A percentile compares a stretch with the other conserved stretches of the same genome.
phyloP scores from a whole-genome alignment of 31 red algal genomes.

The Asparagopsis taxiformis region DNA sequence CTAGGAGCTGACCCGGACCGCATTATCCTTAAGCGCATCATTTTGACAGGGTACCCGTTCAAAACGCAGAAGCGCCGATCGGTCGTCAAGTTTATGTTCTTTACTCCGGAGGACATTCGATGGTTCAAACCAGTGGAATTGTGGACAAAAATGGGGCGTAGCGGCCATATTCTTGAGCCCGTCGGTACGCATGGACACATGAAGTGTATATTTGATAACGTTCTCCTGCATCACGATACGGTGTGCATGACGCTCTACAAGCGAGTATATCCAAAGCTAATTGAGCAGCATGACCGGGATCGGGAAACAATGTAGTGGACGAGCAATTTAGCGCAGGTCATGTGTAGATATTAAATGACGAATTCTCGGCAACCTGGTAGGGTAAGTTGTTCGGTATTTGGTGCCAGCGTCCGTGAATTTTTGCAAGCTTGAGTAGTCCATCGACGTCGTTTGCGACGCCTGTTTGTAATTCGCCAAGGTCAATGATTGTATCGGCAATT shows the following conservation, averaged over 20 bases:
- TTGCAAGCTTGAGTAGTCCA: conserved; percentile 19
- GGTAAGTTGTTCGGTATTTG: background rate
- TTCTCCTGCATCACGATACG: conserved; percentile 80
- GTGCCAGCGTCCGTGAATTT: conserved; percentile 38
- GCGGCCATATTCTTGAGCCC: conserved; percentile 85
- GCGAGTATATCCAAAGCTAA: conserved; percentile 85
- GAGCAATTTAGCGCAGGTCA: too few species aligned
- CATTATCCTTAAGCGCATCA: conserved; percentile 88
- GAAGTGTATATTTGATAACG: conserved; percentile 90
- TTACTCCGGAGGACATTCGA: conserved; percentile 89
- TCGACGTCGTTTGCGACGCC: conserved; percentile 37
- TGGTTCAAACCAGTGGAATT: conserved; percentile 85
- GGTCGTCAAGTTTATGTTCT: conserved; percentile 90
- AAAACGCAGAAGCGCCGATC: conserved; percentile 76
- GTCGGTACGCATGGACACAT: conserved; percentile 93
- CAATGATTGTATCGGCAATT: conserved; percentile 23
- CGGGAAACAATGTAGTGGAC: too few species aligned
- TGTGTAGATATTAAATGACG: conserved; percentile 23
- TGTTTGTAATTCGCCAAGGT: conserved; percentile 39
- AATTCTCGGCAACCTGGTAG: too few species aligned
- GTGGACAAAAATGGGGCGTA: conserved; percentile 88
- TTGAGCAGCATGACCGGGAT: too few species aligned
- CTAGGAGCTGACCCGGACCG: conserved; percentile 82
- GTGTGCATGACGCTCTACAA: conserved; percentile 93
- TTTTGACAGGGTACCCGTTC: conserved; percentile 89